Conservation (phyloP, 2,329 filamentous ascomycete species). For the Cytospora leucostoma region DNA sequence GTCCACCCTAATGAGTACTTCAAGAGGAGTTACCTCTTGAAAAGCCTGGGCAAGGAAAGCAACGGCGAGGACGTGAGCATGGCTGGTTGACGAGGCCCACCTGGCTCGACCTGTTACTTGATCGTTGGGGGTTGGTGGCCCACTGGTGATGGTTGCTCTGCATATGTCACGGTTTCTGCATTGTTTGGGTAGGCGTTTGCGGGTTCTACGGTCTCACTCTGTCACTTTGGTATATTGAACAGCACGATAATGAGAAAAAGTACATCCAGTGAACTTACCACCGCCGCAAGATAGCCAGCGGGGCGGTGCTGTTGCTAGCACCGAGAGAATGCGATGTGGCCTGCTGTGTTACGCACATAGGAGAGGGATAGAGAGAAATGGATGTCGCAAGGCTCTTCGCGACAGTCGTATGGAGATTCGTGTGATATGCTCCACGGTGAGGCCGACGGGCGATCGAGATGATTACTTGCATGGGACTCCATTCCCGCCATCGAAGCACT, state of each 20-base stretch:
- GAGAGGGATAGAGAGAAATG: not conserved
- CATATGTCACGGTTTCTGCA: constrained; percentile 16
- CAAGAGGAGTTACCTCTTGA: constrained; percentile 87
- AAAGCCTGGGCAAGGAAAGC: constrained; percentile 64
- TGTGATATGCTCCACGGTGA: too few species aligned
- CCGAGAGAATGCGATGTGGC: not conserved
- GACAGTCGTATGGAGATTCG: not conserved
- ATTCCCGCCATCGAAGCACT: too few species aligned
- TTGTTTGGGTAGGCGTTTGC: constrained; percentile 4
- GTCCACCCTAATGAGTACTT: constrained; percentile 98
- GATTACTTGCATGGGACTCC: too few species aligned
- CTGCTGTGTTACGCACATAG: not conserved
- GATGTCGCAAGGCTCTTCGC: not conserved
- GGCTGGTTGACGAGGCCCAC: constrained; percentile 46
- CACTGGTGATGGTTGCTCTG: not conserved
- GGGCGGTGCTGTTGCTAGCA: not conserved
- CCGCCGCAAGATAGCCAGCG: not conserved
- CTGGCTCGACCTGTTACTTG: not conserved
- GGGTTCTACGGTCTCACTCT: not conserved
- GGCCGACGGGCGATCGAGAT: too few species aligned
- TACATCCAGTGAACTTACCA: not conserved
- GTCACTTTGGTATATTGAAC: constrained; percentile 3
- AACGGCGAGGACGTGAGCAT: constrained; percentile 56
- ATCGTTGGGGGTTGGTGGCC: too few species aligned
- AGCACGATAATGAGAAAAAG: constrained; percentile 10